These are phyloP conservation scores for Phylloporus arenicola DNA, from an alignment of 768 basidiomycete genomes.

Conservation along the genomic window DNA sequence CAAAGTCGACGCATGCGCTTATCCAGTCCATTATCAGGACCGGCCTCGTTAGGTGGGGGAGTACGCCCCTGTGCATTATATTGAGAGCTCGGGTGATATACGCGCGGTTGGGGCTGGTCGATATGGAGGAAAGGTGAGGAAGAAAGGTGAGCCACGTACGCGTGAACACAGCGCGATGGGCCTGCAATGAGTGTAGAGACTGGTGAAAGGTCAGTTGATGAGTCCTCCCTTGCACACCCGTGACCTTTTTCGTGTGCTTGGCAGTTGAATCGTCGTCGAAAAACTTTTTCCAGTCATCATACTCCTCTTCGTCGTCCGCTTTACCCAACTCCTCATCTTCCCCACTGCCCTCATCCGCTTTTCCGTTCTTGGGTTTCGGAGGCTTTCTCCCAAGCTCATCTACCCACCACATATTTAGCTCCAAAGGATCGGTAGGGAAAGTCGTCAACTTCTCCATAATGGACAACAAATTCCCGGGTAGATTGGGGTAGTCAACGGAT, in stretches of 20 bases:
- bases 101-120: conserved; percentile 27
- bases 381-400: conserved; percentile 58
- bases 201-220: conserved; percentile 70
- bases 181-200: conserved; percentile 67
- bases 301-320: conserved; percentile 39
- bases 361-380: conserved; percentile 41
- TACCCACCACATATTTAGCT: conserved; percentile 78
- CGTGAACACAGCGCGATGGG: conserved; percentile 79
- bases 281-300: conserved; percentile 73
- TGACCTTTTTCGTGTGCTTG: conserved; percentile 33
- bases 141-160: conserved; percentile 74
- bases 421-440: conserved; percentile 65
- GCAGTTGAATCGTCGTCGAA: conserved; percentile 59
- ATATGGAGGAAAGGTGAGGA: conserved; percentile 46
- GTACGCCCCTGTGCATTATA: conserved; percentile 75
- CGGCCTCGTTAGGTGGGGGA: conserved; percentile 78
- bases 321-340: conserved; percentile 30
- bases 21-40: conserved; percentile 91
- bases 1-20: conserved; percentile 74
- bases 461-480: conserved; percentile 50
- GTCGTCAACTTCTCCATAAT: conserved; percentile 63
- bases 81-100: conserved; percentile 58
- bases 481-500: conserved; percentile 33
- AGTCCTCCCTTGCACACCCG: conserved; percentile 41
- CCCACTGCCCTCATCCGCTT: conserved; percentile 36